phyloP scores from a whole-genome alignment of 208 protist species.

The Perkinsela sp. region DNA sequence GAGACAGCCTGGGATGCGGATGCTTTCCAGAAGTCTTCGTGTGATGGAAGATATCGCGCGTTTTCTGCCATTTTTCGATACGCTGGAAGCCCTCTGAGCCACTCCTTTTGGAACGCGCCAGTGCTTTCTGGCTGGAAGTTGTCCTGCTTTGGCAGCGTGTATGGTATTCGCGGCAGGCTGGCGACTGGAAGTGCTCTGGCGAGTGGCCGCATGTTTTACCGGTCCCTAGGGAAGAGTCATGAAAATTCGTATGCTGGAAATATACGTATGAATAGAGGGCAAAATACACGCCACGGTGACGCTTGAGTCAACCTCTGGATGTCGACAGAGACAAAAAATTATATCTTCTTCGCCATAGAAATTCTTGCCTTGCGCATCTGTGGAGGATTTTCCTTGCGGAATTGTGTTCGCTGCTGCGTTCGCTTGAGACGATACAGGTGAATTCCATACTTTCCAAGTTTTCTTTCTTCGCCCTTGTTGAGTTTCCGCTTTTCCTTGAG shows the following conservation, averaged over 20 bases:
- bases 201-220: background rate
- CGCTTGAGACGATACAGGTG: background rate
- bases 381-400: background rate
- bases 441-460: background rate
- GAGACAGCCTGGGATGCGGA: conserved; percentile 25
- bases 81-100: conserved; percentile 10
- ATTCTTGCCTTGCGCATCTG: background rate
- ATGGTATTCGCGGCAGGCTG: conserved; percentile 14
- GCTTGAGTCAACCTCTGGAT: background rate
- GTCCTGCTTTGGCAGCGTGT: conserved; percentile 7
- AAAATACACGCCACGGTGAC: background rate
- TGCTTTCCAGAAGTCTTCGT: conserved; percentile 21
- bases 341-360: background rate
- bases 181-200: background rate
- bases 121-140: conserved; percentile 17
- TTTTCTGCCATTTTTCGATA: conserved; percentile 5
- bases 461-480: background rate
- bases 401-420: background rate
- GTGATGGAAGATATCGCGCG: conserved; percentile 14
- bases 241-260: background rate
- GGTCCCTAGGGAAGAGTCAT: background rate
- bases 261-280: background rate
- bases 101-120: conserved; percentile 16
- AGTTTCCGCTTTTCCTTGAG: background rate
- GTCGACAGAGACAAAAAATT: no score